Conservation (phyloP, 2,329 filamentous ascomycete species). For the Xylaria hypoxylon region DNA sequence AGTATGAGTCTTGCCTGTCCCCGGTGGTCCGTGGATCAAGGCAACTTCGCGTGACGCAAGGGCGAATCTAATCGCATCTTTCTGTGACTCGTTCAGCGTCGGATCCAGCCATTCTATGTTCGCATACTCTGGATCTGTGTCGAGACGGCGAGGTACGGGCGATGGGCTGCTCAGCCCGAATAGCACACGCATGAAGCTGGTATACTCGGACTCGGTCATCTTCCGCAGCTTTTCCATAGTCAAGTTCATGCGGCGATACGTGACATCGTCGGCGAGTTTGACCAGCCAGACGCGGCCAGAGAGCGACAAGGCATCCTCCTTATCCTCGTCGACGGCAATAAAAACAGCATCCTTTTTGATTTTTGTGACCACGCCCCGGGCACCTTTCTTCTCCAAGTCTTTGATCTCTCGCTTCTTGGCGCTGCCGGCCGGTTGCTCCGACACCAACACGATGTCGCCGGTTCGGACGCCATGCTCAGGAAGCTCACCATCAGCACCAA, state of each 20-base stretch:
- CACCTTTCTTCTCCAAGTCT: conserved; percentile 76
- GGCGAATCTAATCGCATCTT: conserved; percentile 81
- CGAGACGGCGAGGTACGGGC: conserved; percentile 58
- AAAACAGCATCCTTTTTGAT: conserved; percentile 69
- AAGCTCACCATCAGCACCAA: conserved; percentile 60
- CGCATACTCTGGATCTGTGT: conserved; percentile 56
- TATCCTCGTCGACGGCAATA: conserved; percentile 77
- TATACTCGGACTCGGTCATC: conserved; percentile 69
- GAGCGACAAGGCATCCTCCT: conserved; percentile 59
- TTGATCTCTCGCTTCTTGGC: conserved; percentile 79
- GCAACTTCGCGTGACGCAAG: conserved; percentile 84
- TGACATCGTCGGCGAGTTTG: conserved; percentile 76
- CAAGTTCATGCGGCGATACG: conserved; percentile 72
- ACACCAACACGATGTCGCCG: conserved; percentile 81
- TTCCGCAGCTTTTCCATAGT: conserved; percentile 70
- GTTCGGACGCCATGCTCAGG: conserved; percentile 80
- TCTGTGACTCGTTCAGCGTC: conserved; percentile 73
- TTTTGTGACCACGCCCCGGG: conserved; percentile 76
- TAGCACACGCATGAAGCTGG: conserved; percentile 69
- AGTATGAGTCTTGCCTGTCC: conserved; percentile 97
- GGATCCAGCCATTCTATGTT: conserved; percentile 71
- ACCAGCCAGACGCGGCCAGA: conserved; percentile 70
- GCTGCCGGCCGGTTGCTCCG: conserved; percentile 78
- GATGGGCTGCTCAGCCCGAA: conserved; percentile 70
- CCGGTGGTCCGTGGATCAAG: conserved; percentile 93